Base-by-base conservation (phyloP, 2,329 filamentous ascomycete genomes). In the Diaporthe ampelina region DNA sequence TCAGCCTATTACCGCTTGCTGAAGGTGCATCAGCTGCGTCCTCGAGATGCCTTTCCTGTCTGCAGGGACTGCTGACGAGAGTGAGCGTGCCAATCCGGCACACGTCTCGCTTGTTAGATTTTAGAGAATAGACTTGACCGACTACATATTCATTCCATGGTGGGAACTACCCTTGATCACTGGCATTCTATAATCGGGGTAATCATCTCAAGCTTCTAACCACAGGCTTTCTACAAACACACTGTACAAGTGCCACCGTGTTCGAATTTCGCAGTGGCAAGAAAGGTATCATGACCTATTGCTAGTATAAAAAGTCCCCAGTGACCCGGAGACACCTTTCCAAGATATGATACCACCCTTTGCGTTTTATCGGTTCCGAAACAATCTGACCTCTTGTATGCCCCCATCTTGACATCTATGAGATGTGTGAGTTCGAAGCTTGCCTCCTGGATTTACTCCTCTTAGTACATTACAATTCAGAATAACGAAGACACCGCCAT, bases 21-120 rank as follows among this genome's bases (percentile, higher is more conserved):
- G 43, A 65, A n/a, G 40, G 29, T 65, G 59, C 32, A 65, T 65
- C 59, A 48, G 40, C 26, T 65, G 43, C 43, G 37, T 65, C 43
- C 43, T 65, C 21, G 40, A 65, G 40, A 50, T 17, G 61, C 40
- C 43, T 50, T 35, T 17, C 43, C 4, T 65, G n/a, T 7, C 13
- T 65, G 19, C 26, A n/a, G 61, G 19, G 19, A 19, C 17, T 48
- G 59, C 5, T 24, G 61, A 17, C 10, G 26, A 45, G 43, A 10
- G 9, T 65, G 17, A 24, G 43, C n/a, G 17, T 50, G 19, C 5
- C 26, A 32, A 7, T 17, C 6, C 32, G 32, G 11, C 24, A 35
- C 24, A 8, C 13, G 29, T n/a, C 11, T 65, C 61, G 17, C 19
- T 32, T 32, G 17, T 50, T 10, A 6, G 32, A 17, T 19, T 1